Conservation (phyloP, 208 protist genomes). For the Phytomonas sp. region DNA sequence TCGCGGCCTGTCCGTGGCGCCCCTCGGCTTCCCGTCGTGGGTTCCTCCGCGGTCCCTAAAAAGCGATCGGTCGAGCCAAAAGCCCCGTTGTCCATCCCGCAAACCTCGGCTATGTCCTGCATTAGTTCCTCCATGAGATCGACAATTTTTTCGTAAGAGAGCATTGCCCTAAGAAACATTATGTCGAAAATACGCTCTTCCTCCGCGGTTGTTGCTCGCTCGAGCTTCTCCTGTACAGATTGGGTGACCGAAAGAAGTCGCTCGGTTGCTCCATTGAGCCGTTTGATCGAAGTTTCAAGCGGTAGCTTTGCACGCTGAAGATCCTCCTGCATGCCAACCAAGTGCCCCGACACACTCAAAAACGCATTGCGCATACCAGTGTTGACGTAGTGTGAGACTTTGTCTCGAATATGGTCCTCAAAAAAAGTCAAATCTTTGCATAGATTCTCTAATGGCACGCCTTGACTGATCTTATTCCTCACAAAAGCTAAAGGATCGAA, state of each 20-base stretch:
- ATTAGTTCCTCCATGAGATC: constrained; percentile 30
- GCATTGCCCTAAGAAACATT: constrained; percentile 32
- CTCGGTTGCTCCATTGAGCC: constrained; percentile 25
- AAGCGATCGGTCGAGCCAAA: neutral
- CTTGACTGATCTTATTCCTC: constrained; percentile 52
- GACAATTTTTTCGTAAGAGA: constrained; percentile 56
- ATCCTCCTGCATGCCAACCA: constrained; percentile 71
- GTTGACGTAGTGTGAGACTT: constrained; percentile 67
- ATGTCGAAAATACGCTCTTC: constrained; percentile 55
- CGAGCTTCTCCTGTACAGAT: constrained; percentile 31
- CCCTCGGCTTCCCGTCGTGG: neutral
- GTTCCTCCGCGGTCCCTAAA: neutral
- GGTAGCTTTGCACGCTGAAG: constrained; percentile 57
- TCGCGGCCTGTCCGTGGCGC: neutral
- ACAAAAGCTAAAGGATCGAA: constrained; percentile 71
- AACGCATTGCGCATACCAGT: constrained; percentile 72
- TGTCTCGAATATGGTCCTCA: constrained; percentile 34
- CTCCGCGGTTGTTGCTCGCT: constrained; percentile 41
- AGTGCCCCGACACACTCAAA: constrained; percentile 54
- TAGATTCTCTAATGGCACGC: constrained; percentile 53
- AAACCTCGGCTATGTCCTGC: neutral
- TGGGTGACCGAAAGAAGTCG: constrained; percentile 30
- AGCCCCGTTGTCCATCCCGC: neutral
- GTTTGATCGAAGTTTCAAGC: constrained; percentile 35
- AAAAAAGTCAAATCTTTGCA: constrained; percentile 65